phyloP scores from a whole-genome alignment of 345 rosid species.

The Lepidium africanum region DNA sequence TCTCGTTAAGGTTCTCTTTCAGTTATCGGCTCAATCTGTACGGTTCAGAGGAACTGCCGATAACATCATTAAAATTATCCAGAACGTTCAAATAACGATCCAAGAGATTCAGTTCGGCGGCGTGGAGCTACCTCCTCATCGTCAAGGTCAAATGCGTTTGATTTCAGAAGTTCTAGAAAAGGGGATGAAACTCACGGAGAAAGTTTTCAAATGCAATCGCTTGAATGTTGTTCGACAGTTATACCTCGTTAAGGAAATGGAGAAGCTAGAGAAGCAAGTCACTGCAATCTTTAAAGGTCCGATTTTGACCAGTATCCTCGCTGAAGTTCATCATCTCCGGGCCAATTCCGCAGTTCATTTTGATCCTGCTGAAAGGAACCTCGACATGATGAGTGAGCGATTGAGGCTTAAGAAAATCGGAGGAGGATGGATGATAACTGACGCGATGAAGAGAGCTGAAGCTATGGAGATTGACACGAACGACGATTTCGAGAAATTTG shows the following conservation, averaged over 20 bases:
- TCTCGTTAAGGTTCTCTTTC: slow-evolving; percentile 36
- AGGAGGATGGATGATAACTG: slow-evolving; percentile 50
- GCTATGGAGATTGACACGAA: slow-evolving; percentile 32
- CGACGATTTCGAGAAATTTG: slow-evolving; percentile 27
- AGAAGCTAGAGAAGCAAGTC: slow-evolving; percentile 51
- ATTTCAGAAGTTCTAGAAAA: slow-evolving; percentile 33
- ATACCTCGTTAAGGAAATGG: slow-evolving; percentile 51
- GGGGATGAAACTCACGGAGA: slow-evolving; percentile 44
- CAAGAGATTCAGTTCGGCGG: slow-evolving; percentile 67
- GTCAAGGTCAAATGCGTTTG: slow-evolving; percentile 63
- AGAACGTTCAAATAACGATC: slow-evolving; percentile 40
- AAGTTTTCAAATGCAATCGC: slow-evolving; percentile 35
- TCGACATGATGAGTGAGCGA: slow-evolving; percentile 36
- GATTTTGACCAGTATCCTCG: slow-evolving; percentile 44
- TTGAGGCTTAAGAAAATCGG: slow-evolving; percentile 62
- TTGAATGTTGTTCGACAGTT: slow-evolving; percentile 63
- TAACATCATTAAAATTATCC: slow-evolving; percentile 23
- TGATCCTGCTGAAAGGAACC: slow-evolving; percentile 42
- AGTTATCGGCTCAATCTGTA: slow-evolving; percentile 34
- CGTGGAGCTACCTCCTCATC: slow-evolving; percentile 56
- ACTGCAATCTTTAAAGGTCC: slow-evolving; percentile 30
- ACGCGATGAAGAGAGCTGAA: slow-evolving; percentile 48
- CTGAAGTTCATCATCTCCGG: slow-evolving; percentile 60
- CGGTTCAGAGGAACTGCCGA: slow-evolving; percentile 47
- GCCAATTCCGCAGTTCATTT: slow-evolving; percentile 37